Evolutionary conservation across 805 yeast species (phyloP), one percentile per base, ranked within the genome.

Genomic region (Hanseniaspora mollemarum): DNA sequence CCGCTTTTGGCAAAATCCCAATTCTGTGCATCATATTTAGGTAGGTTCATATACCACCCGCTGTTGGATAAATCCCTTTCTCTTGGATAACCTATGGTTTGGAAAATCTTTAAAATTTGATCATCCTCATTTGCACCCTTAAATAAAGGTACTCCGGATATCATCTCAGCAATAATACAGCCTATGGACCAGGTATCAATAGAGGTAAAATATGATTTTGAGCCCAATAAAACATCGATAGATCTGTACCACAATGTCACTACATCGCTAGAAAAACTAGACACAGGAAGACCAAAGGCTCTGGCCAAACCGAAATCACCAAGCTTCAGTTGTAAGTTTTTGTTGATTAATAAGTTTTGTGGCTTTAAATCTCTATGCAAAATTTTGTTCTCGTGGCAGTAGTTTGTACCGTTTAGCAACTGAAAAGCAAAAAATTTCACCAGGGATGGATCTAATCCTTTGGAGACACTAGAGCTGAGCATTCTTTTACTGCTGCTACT

Each of bases 171-270:
- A 65, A 92, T 84, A 43, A 92, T 92, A 63, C 96, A 88, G 15
- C 98, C 98, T 54, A 90, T 84, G 10, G 96, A 86, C 98, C 98
- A 92, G 83, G 92, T 87, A 65, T 92, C 98, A 48, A 92, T 96
- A 18, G 97, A 96, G 0, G 97, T 92, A 32, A 96, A 86, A 66
- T 92, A 92, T 61, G 92, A 96, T 58, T 94, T 85, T 2, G 96
- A 96, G 13, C 98, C 98, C 56, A 92, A 75, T 54, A 92, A 71
- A 52, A 92, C 86, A 67, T 92, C 98, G 3, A 98, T 98, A 0
- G 96, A 87, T 57, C 98, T 74, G 66, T 92, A 92, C 98, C 98
- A 92, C 58, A 92, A 71, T 0, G 98, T 92, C 44, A 92, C 98
- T 43, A 92, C 97, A 66, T 92, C 98, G 67, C 92, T 96, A 12